Evolutionary conservation across 1,284 basidiomycete species (phyloP).

Genomic region (Microbotryomycetes sp.): DNA sequence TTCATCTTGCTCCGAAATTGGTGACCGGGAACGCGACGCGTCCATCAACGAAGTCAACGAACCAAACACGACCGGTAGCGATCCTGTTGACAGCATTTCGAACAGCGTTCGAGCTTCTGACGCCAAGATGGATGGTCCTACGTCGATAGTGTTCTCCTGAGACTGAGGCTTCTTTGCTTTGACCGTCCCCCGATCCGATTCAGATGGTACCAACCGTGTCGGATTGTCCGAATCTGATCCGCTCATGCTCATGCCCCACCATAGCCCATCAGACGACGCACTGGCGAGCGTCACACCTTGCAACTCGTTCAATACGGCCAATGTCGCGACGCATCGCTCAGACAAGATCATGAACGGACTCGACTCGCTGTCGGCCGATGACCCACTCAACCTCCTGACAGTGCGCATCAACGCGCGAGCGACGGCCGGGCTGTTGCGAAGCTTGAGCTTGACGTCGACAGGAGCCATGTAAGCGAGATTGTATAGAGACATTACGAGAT

Average conservation of each 20-base stretch:
- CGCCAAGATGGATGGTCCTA: slow-evolving; percentile 11
- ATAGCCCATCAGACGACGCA: slow-evolving; percentile 37
- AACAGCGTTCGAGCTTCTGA: slow-evolving; percentile 16
- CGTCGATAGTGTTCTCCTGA: background rate
- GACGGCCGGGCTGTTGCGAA: slow-evolving; percentile 51
- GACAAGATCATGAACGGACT: slow-evolving; percentile 57
- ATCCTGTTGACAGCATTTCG: slow-evolving; percentile 2
- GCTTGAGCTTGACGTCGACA: slow-evolving; percentile 58
- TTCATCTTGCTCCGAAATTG: too few species aligned
- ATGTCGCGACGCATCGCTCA: slow-evolving; percentile 69
- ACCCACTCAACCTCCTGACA: slow-evolving; percentile 41
- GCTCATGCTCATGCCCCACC: slow-evolving; percentile 21
- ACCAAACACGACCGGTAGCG: background rate
- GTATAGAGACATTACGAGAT: slow-evolving; percentile 71
- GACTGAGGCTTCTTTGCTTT: slow-evolving; percentile 6
- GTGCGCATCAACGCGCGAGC: slow-evolving; percentile 43
- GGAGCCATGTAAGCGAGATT: slow-evolving; percentile 77
- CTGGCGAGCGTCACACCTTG: slow-evolving; percentile 64
- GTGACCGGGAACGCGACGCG: too few species aligned
- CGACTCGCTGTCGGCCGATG: slow-evolving; percentile 50
- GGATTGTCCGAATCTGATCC: slow-evolving; percentile 10
- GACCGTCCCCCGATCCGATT: slow-evolving; percentile 9
- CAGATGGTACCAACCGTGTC: background rate
- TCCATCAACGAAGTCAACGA: slow-evolving; percentile 3
- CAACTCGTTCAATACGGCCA: slow-evolving; percentile 75